Conservation (phyloP, 2,329 filamentous ascomycete species). For the Cladosporium sp. region DNA sequence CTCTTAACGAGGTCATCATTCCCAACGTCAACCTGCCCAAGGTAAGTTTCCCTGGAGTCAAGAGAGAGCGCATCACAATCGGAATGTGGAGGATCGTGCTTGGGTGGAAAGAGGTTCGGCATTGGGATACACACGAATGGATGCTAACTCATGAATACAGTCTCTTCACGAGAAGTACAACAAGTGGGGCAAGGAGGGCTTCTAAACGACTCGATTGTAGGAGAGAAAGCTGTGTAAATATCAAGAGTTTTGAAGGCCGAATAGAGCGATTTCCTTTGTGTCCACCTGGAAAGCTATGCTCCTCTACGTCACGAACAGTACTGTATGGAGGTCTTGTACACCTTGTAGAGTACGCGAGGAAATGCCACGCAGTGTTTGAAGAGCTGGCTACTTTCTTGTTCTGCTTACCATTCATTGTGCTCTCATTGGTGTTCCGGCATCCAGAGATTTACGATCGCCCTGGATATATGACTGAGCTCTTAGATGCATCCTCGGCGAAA, state of each 20-base stretch:
- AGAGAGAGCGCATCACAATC: background rate
- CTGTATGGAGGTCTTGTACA: too few relatives aligned
- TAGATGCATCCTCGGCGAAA: too few relatives aligned
- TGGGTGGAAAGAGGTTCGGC: background rate
- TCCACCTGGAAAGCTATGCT: background rate
- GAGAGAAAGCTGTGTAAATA: constrained; percentile 9
- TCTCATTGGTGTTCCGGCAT: too few relatives aligned
- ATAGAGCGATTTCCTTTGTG: constrained; percentile 11
- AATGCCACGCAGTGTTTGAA: too few relatives aligned
- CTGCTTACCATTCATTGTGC: too few relatives aligned
- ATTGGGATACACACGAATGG: background rate
- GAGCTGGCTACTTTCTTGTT: too few relatives aligned
- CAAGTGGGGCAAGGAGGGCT: constrained; percentile 99
- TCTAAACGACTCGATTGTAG: constrained; percentile 41
- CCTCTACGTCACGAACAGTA: too few relatives aligned
- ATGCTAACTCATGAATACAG: constrained; percentile 42
- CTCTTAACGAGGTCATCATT: constrained; percentile 89
- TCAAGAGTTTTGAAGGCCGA: constrained; percentile 13
- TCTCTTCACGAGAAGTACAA: constrained; percentile 95
- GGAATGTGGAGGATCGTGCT: background rate
- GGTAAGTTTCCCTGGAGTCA: constrained; percentile 49
- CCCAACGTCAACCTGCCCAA: constrained; percentile 90
- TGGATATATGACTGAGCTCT: too few relatives aligned
- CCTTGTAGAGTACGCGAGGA: too few relatives aligned
- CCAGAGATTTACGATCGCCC: too few relatives aligned